A percentile compares a stretch with the other conserved stretches of the same genome.
phyloP scores from a whole-genome alignment of 305 asterid species.

The Solanum hybrid region DNA sequence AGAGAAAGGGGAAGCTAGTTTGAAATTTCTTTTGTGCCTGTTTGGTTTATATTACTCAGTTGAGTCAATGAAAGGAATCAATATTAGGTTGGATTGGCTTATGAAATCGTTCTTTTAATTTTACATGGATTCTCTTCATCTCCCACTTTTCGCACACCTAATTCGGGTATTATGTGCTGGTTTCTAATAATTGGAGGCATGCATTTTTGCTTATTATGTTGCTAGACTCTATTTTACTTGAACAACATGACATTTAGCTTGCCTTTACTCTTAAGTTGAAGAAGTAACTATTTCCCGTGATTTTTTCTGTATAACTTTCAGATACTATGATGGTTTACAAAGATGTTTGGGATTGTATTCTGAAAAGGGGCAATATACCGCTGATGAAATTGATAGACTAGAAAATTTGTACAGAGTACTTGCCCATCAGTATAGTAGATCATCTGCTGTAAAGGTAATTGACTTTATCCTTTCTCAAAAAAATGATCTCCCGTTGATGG shows the following conservation, averaged over 20 bases:
- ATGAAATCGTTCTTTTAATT: neutral
- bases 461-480: neutral
- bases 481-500: neutral
- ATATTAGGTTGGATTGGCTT: neutral
- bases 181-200: neutral
- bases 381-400: constrained; percentile 55
- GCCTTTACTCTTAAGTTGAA: neutral
- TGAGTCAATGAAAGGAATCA: neutral
- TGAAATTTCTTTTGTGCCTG: neutral
- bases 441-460: constrained; percentile 95
- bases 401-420: constrained; percentile 72
- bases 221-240: neutral
- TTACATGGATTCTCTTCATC: neutral
- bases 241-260: neutral
- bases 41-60: neutral
- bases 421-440: constrained; percentile 60
- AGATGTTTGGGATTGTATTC: constrained; percentile 70
- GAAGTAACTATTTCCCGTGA: neutral
- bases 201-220: neutral
- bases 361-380: constrained; percentile 55
- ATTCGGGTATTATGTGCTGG: neutral
- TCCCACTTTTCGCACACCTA: neutral
- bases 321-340: constrained; percentile 95
- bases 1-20: neutral
- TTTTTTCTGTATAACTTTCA: constrained; percentile 7